Percentiles rank a stretch among this genome's conserved stretches.
Conservation (phyloP, 2,329 filamentous ascomycete genomes). For the Aspergillus jensenii region DNA sequence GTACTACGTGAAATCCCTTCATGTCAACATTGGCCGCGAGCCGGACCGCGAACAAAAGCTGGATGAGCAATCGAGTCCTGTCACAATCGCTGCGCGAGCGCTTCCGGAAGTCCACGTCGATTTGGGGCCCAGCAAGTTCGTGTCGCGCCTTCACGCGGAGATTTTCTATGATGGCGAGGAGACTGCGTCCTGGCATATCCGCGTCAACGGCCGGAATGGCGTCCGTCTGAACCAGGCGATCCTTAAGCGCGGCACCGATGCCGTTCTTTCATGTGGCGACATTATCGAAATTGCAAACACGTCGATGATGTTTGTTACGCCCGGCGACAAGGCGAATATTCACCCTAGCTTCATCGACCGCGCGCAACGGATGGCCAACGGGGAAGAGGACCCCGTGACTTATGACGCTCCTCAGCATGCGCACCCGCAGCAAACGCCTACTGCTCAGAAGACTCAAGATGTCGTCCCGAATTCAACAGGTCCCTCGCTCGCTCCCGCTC, state of each 20-base stretch:
- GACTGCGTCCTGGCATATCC: conserved; percentile 71
- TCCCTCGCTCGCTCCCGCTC: conserved; percentile 43
- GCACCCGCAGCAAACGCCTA: conserved; percentile 32
- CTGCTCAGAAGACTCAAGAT: conserved; percentile 15
- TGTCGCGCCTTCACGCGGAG: conserved; percentile 73
- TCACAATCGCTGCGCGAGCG: conserved; percentile 43
- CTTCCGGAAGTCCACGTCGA: conserved; percentile 73
- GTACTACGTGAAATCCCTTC: conserved; percentile 51
- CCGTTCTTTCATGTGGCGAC: conserved; percentile 75
- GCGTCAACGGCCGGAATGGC: conserved; percentile 88
- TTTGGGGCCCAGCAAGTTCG: conserved; percentile 77
- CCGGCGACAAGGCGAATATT: conserved; percentile 69
- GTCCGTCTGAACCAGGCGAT: conserved; percentile 75
- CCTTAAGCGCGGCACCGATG: conserved; percentile 66
- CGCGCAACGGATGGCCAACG: conserved; percentile 51
- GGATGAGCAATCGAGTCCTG: conserved; percentile 48
- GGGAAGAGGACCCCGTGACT: conserved; percentile 36
- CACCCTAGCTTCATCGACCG: conserved; percentile 69
- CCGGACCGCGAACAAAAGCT: conserved; percentile 46
- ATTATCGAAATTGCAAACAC: conserved; percentile 89
- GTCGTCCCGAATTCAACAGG: conserved; percentile 23
- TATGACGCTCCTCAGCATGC: conserved; percentile 42
- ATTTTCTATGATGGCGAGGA: conserved; percentile 71
- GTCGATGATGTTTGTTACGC: conserved; percentile 99
- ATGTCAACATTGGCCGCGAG: conserved; percentile 51